Evolutionary conservation across 352 stramenopile genomes (phyloP), one percentile per base, ranked within the genome.

Genomic region (Pythium rhizo-oryzae): DNA sequence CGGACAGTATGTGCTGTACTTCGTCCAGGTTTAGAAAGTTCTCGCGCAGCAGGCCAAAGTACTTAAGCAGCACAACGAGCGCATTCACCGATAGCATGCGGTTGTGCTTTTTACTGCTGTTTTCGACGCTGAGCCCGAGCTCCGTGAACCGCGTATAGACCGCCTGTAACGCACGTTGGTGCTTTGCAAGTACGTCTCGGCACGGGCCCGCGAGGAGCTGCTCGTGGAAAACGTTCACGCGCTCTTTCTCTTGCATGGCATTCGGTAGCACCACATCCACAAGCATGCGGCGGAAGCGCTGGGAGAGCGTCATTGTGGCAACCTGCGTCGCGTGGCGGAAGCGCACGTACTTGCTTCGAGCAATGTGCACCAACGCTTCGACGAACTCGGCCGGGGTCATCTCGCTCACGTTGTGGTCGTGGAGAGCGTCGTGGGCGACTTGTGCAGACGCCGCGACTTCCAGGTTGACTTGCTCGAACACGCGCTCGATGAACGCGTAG

Each of bases 371-470:
- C 15, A 92, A 70, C 15, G 79, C 79, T 51, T 92, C 81, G 16
- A 92, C 76, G 50, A 92, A 92, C 60, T 92, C 82, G 12, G 72
- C 79, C 0, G 80, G 77, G 4, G 80, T 88, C 82, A 91, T 89
- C 54, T 91, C 82, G 53, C 62, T 74, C 16, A 74, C 47, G 25
- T 70, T 74, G 35, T 72, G 43, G 35, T 65, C 59, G 13, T 64
- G 28, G 1, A 53, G 8, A 0, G 59, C 35, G 12, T 66, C 37
- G 24, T 62, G 57, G 4, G 62, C 56, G 4, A 47, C 24, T 23
- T 70, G 57, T 1, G 56, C 52, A 0, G 59, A 57, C 8, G 53
- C 52, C 0, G 58, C 46, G 11, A 69, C 41, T 35, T 68, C 66
- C n/a, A 56, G 3, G 63, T 82, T 86, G 25, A 89, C 77, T 49